Evolutionary conservation across 2,329 filamentous ascomycete species (phyloP).

Genomic region (Cladosporium sp.): DNA sequence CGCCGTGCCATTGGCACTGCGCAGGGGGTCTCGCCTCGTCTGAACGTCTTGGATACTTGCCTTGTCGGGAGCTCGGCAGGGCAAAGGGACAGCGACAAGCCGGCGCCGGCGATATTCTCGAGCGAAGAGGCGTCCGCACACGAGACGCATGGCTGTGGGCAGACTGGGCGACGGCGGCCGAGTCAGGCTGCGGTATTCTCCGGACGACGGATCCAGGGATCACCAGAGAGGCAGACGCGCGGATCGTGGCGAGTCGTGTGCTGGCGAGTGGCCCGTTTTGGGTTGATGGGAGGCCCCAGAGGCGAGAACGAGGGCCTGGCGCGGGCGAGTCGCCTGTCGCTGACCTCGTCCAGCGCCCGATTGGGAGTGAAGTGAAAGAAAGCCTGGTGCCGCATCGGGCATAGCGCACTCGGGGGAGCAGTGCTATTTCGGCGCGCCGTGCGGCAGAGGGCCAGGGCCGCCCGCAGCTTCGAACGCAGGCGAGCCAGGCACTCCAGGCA

Average conservation of each 20-base stretch:
- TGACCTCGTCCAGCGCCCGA: too few relatives aligned
- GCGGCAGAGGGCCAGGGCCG: too few relatives aligned
- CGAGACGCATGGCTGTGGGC: neutral
- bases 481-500: too few relatives aligned
- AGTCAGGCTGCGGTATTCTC: neutral
- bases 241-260: conserved; percentile 1
- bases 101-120: neutral
- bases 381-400: too few relatives aligned
- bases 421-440: too few relatives aligned
- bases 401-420: too few relatives aligned
- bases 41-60: neutral
- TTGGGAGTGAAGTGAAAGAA: too few relatives aligned
- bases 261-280: neutral
- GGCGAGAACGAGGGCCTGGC: neutral
- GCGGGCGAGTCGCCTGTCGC: neutral
- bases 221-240: neutral
- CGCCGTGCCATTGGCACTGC: conserved; percentile 9
- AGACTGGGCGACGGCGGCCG: neutral
- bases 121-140: neutral
- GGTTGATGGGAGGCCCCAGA: neutral
- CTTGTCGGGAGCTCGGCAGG: conserved; percentile 4
- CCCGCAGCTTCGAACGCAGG: too few relatives aligned
- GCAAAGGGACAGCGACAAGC: neutral
- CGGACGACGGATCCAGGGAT: neutral
- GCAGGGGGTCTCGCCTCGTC: conserved; percentile 9